These are phyloP conservation scores for Aspergillus persii DNA, from an alignment of 2,329 filamentous ascomycete species.

Conservation along the genomic window DNA sequence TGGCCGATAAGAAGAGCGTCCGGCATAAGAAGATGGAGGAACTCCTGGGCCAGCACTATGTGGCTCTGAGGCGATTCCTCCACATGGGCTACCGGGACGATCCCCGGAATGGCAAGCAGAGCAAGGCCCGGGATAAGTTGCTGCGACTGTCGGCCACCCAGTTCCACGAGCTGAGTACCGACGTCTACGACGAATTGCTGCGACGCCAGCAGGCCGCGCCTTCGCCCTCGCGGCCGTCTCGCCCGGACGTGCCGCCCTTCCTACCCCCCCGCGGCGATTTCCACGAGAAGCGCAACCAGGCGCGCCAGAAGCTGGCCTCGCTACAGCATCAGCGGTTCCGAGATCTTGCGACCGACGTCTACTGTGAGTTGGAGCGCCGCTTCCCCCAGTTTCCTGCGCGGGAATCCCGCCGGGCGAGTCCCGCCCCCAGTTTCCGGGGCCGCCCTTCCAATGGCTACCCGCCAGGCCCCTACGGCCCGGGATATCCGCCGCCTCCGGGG, in stretches of 20 bases:
- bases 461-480: slow-evolving; percentile 50
- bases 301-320: slow-evolving; percentile 90
- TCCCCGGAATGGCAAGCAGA: slow-evolving; percentile 70
- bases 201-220: slow-evolving; percentile 71
- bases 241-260: slow-evolving; percentile 61
- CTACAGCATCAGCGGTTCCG: slow-evolving; percentile 83
- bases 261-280: slow-evolving; percentile 84
- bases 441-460: slow-evolving; percentile 55
- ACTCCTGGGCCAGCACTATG: slow-evolving; percentile 76
- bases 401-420: slow-evolving; percentile 68
- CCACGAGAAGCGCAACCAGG: slow-evolving; percentile 96
- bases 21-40: slow-evolving; percentile 62
- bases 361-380: slow-evolving; percentile 86
- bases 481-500: slow-evolving; percentile 36
- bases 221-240: slow-evolving; percentile 41
- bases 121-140: slow-evolving; percentile 91
- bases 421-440: slow-evolving; percentile 60
- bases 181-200: slow-evolving; percentile 93
- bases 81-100: slow-evolving; percentile 70
- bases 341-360: slow-evolving; percentile 92
- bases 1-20: slow-evolving; percentile 61
- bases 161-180: slow-evolving; percentile 95
- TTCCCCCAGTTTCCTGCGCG: slow-evolving; percentile 75
- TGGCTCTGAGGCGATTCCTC: slow-evolving; percentile 73
- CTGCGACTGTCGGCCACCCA: slow-evolving; percentile 85